These are phyloP conservation scores for Akanthomyces muscarius DNA, from an alignment of 2,329 filamentous ascomycete genomes.

Conservation along the genomic window DNA sequence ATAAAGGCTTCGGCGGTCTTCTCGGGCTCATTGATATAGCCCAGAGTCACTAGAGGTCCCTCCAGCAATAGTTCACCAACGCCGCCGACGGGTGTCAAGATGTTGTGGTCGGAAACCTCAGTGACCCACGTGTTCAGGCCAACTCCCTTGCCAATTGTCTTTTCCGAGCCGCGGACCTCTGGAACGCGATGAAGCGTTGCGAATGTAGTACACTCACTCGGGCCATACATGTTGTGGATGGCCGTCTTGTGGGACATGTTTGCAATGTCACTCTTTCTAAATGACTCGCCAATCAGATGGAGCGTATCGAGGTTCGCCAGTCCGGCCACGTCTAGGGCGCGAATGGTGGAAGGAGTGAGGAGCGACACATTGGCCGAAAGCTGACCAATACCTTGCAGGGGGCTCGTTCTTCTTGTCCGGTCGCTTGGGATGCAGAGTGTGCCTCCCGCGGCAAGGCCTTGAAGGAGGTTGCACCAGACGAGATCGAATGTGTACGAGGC, in stretches of 20 bases:
- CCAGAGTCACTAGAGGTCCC: constrained; percentile 21
- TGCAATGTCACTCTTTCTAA: not conserved
- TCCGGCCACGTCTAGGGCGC: not conserved
- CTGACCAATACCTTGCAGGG: constrained; percentile 1
- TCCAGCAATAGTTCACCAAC: constrained; percentile 24
- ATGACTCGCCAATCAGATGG: constrained; percentile 9
- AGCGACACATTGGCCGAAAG: constrained; percentile 5
- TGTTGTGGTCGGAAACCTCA: constrained; percentile 6
- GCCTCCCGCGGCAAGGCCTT: constrained; percentile 20
- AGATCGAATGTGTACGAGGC: constrained; percentile 13
- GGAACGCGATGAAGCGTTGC: not conserved
- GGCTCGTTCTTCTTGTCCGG: not conserved
- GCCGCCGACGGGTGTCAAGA: constrained; percentile 19
- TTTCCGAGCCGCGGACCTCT: not conserved
- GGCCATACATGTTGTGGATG: constrained; percentile 10
- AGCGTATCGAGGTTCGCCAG: not conserved
- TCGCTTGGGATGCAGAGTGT: constrained; percentile 17
- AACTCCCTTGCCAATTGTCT: constrained; percentile 3
- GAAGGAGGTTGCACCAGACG: constrained; percentile 24
- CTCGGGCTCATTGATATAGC: constrained; percentile 20
- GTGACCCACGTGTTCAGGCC: constrained; percentile 3
- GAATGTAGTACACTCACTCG: constrained; percentile 8
- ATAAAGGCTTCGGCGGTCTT: constrained; percentile 26
- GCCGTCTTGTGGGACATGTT: not conserved
- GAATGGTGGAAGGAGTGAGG: constrained; percentile 4